Evolutionary conservation across 1,284 basidiomycete genomes (phyloP).

Genomic region (Pisolithus thermaeus): DNA sequence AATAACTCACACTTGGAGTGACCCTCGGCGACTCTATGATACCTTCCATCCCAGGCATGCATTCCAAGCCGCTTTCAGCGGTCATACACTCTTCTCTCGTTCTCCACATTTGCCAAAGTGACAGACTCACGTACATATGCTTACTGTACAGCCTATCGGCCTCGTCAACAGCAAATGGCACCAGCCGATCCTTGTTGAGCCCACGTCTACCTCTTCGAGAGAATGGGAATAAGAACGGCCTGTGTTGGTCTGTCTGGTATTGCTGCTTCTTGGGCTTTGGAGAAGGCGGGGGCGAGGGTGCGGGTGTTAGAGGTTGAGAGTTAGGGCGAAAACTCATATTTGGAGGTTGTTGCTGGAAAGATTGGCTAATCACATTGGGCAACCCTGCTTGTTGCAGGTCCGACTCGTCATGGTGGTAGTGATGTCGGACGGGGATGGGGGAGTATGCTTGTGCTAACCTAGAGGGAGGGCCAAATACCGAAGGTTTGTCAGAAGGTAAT

Average conservation of each 20-base stretch:
- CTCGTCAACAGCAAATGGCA: constrained; percentile 94
- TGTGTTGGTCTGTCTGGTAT: constrained; percentile 94
- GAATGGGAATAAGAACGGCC: constrained; percentile 96
- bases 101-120: constrained; percentile 92
- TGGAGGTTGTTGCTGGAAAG: constrained; percentile 42
- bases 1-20: constrained; percentile 33
- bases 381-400: constrained; percentile 42
- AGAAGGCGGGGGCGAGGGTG: constrained; percentile 83
- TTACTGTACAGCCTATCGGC: constrained; percentile 87
- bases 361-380: constrained; percentile 35
- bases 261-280: constrained; percentile 97
- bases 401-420: constrained; percentile 79
- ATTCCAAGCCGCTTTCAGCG: constrained; percentile 86
- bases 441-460: constrained; percentile 86
- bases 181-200: constrained; percentile 52
- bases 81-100: constrained; percentile 93
- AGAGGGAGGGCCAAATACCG: constrained; percentile 40
- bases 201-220: constrained; percentile 44
- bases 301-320: constrained; percentile 76
- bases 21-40: constrained; percentile 43
- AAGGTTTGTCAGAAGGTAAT: constrained; percentile 29
- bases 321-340: constrained; percentile 44
- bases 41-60: constrained; percentile 62
- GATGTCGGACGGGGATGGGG: constrained; percentile 89
- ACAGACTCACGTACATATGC: constrained; percentile 88